Evolutionary conservation across 2,329 filamentous ascomycete species (phyloP).

Genomic region (Furcasterigmium sp.): DNA sequence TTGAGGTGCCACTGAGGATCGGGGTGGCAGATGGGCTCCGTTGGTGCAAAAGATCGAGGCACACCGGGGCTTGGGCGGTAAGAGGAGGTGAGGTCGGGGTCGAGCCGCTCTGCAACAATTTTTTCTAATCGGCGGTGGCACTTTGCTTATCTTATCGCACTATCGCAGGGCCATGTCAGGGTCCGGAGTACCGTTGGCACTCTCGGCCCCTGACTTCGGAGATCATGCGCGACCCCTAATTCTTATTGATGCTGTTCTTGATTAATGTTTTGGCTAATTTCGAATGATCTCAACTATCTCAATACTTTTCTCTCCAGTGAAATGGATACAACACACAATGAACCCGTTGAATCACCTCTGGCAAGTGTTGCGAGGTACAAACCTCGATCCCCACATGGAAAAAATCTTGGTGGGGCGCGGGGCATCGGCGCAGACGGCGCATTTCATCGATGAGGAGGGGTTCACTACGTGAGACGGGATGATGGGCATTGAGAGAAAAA

Average conservation of each 20-base stretch:
- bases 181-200: constrained; percentile 1
- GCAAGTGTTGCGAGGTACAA: background rate
- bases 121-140: constrained; percentile 10
- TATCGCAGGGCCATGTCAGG: background rate
- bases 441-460: background rate
- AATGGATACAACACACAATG: no score
- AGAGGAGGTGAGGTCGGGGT: background rate
- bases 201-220: background rate
- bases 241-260: no score
- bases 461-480: background rate
- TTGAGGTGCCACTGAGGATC: background rate
- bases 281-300: no score
- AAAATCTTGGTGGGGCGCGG: constrained; percentile 4
- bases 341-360: no score
- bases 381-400: constrained; percentile 1
- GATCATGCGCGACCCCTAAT: no score
- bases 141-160: constrained; percentile 18
- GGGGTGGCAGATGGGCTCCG: background rate
- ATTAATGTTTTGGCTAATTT: no score
- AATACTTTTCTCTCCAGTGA: no score
- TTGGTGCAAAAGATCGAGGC: background rate
- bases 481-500: background rate
- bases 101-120: constrained; percentile 8
- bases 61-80: background rate
- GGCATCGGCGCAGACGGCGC: background rate